Percentiles rank a stretch among this genome's conserved stretches.
Conservation (phyloP, 805 yeast genomes). For the Yarrowia sp. region DNA sequence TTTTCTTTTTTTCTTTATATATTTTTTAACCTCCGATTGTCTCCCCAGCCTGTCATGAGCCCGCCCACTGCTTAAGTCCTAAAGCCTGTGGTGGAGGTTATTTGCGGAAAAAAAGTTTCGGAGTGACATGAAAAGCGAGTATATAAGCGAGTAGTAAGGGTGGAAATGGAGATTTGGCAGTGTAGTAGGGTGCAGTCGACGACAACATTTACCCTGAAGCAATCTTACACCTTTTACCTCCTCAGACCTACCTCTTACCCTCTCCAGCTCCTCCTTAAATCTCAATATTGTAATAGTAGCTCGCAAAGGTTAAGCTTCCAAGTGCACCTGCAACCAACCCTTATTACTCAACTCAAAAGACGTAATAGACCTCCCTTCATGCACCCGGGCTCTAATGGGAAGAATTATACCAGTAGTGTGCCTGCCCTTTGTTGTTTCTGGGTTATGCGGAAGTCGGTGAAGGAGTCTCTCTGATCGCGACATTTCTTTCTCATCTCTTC, state of each 20-base stretch:
- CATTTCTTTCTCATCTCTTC: neutral
- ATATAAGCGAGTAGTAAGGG: neutral
- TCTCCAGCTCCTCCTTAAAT: too few species aligned
- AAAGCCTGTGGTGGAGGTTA: conserved; percentile 2
- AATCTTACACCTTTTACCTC: too few species aligned
- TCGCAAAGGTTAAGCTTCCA: neutral
- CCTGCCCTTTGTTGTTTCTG: neutral
- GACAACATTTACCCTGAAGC: too few species aligned
- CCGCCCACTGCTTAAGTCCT: conserved; percentile 10
- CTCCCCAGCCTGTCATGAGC: conserved; percentile 3
- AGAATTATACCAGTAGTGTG: neutral
- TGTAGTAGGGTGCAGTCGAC: too few species aligned
- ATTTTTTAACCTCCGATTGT: neutral
- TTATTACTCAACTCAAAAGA: neutral
- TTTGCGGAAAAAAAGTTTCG: neutral
- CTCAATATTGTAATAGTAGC: too few species aligned
- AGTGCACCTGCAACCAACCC: neutral
- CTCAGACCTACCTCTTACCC: too few species aligned
- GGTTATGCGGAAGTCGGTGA: neutral
- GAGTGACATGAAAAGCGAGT: too few species aligned
- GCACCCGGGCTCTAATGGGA: conserved; percentile 9
- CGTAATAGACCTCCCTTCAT: neutral
- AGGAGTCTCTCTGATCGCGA: neutral
- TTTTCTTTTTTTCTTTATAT: too few species aligned
- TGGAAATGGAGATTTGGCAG: too few species aligned